Evolutionary conservation across 805 yeast genomes (phyloP).

Genomic region (Lipomyces mesembrius): DNA sequence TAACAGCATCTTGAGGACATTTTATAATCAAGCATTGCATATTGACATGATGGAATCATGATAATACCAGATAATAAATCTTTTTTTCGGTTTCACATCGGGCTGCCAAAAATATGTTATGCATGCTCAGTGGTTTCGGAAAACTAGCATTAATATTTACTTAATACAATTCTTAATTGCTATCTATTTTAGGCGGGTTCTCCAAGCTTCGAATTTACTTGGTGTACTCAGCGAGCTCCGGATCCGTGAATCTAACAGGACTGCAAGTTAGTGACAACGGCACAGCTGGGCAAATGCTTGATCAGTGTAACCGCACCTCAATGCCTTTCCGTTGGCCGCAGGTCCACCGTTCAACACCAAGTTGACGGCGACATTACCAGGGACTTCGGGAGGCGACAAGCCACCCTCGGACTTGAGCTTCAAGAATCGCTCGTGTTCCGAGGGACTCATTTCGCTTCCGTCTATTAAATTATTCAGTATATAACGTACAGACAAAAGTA

Average conservation of each 20-base stretch:
- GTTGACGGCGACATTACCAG: slow-evolving; percentile 71
- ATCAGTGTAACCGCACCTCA: slow-evolving; percentile 53
- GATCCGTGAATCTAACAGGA: slow-evolving; percentile 22
- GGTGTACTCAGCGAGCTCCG: slow-evolving; percentile 22
- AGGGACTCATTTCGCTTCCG: slow-evolving; percentile 63
- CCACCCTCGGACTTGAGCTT: slow-evolving; percentile 62
- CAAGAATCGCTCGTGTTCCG: slow-evolving; percentile 63
- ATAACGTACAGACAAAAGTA: neutral
- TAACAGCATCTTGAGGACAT: no score
- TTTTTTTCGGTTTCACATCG: no score
- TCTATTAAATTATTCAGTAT: slow-evolving; percentile 39
- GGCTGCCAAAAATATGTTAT: no score
- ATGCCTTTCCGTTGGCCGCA: slow-evolving; percentile 67
- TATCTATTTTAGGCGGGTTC: neutral
- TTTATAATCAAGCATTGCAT: no score
- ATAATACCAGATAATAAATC: no score
- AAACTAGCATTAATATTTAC: neutral
- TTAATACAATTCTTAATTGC: neutral
- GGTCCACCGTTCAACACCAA: slow-evolving; percentile 67
- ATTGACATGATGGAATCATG: no score
- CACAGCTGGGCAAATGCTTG: slow-evolving; percentile 45
- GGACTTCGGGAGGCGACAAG: slow-evolving; percentile 69
- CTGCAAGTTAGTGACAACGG: neutral
- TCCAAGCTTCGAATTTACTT: slow-evolving; percentile 1
- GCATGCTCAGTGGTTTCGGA: no score